Percentiles rank a stretch among this genome's conserved stretches.
phyloP scores from a whole-genome alignment of 139 green algal species.

The Closterium sp. region DNA sequence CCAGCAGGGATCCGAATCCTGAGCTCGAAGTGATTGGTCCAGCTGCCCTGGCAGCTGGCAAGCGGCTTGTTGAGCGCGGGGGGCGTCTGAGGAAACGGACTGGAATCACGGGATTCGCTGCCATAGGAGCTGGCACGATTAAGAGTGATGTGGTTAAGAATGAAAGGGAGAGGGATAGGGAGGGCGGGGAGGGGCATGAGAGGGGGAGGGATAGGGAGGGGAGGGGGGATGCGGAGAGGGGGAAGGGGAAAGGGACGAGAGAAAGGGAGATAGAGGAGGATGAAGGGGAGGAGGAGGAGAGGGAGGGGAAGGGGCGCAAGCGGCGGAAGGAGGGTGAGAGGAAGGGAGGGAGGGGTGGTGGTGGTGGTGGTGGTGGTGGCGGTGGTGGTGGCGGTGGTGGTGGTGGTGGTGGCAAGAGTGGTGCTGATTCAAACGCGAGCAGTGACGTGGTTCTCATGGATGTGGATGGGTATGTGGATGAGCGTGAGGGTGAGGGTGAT shows the following conservation, averaged over 20 bases:
- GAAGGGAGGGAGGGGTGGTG: neutral
- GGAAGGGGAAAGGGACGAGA: neutral
- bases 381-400: neutral
- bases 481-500: neutral
- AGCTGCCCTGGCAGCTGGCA: neutral
- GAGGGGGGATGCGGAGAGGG: neutral
- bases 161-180: neutral
- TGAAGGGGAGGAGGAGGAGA: neutral
- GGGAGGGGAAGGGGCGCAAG: neutral
- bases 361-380: neutral
- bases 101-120: neutral
- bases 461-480: neutral
- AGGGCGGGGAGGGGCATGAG: neutral
- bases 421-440: neutral
- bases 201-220: neutral
- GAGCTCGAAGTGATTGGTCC: slow-evolving; percentile 3
- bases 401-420: neutral
- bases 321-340: neutral
- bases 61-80: neutral
- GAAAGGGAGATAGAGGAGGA: neutral
- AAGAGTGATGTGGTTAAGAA: neutral
- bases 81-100: neutral
- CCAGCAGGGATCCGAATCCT: neutral
- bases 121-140: neutral
- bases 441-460: neutral